A percentile compares a stretch with the other conserved stretches of the same genome.
Conservation (phyloP, 768 basidiomycete genomes). For the Kondoa malvinella region DNA sequence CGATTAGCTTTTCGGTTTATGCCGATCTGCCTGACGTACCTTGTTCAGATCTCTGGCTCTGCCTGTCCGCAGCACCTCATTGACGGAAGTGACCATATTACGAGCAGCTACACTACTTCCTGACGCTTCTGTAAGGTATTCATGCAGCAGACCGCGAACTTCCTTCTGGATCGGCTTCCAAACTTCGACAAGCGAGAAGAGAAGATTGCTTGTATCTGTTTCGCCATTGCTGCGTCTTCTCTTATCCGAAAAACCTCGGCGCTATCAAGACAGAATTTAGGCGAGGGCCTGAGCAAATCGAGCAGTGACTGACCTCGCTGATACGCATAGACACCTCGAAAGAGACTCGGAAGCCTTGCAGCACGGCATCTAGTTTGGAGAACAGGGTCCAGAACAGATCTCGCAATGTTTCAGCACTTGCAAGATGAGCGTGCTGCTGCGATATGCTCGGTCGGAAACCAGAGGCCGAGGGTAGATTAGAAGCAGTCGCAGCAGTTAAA, state of each 20-base stretch:
- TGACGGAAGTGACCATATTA: constrained; percentile 81
- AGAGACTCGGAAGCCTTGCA: constrained; percentile 73
- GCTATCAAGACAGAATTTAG: constrained; percentile 35
- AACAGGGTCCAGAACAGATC: constrained; percentile 97
- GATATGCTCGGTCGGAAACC: background rate
- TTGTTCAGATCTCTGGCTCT: constrained; percentile 66
- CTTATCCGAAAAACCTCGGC: constrained; percentile 78
- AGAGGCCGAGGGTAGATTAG: constrained; percentile 3
- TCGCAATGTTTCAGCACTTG: constrained; percentile 53
- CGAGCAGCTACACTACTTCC: constrained; percentile 58
- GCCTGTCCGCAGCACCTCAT: constrained; percentile 75
- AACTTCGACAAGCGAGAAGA: constrained; percentile 70
- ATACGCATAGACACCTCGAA: constrained; percentile 83
- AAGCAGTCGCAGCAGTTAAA: background rate
- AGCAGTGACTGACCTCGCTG: constrained; percentile 54
- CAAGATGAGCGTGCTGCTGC: background rate
- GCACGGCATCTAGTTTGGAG: constrained; percentile 83
- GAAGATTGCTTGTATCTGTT: constrained; percentile 23
- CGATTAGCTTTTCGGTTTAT: background rate
- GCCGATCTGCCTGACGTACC: constrained; percentile 35
- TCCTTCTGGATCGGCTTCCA: constrained; percentile 80
- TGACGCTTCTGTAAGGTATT: constrained; percentile 85
- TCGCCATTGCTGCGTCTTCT: constrained; percentile 53
- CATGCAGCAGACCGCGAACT: constrained; percentile 66
- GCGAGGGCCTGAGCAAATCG: background rate